These are phyloP conservation scores for Ceriops tagal DNA, from an alignment of 345 rosid species.

Conservation along the genomic window DNA sequence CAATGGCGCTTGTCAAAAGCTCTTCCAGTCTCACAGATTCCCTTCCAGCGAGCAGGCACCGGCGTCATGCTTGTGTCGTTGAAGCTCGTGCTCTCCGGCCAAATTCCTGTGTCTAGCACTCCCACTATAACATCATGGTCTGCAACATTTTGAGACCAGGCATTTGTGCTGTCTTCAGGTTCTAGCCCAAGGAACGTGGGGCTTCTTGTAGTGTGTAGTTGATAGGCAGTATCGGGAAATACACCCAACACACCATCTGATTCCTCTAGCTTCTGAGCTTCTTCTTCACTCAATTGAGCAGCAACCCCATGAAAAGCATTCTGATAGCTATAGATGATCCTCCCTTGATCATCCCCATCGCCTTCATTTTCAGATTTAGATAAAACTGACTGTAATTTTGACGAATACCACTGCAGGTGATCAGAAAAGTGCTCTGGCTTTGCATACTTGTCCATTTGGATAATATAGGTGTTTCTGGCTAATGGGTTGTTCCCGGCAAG, in stretches of 20 bases:
- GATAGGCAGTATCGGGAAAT: slow-evolving; percentile 23
- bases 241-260: slow-evolving; percentile 25
- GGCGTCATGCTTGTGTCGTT: slow-evolving; percentile 27
- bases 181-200: slow-evolving; percentile 26
- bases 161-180: slow-evolving; percentile 16
- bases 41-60: slow-evolving; percentile 25
- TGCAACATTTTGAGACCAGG: slow-evolving; percentile 17
- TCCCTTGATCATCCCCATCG: slow-evolving; percentile 32
- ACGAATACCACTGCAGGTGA: slow-evolving; percentile 76
- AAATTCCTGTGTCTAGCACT: slow-evolving; percentile 26
- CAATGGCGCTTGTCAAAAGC: slow-evolving; percentile 21
- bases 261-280: slow-evolving; percentile 21
- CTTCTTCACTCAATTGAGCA: slow-evolving; percentile 24
- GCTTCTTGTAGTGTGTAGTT: slow-evolving; percentile 31
- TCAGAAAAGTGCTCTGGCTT: slow-evolving; percentile 57
- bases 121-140: slow-evolving; percentile 29
- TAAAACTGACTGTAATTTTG: slow-evolving; percentile 50
- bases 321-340: slow-evolving; percentile 43
- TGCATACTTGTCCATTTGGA: slow-evolving; percentile 83
- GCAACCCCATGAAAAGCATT: slow-evolving; percentile 27
- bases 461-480: slow-evolving; percentile 57
- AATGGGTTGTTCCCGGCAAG: slow-evolving; percentile 21
- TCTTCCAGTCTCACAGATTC: slow-evolving; percentile 27
- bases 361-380: slow-evolving; percentile 27
- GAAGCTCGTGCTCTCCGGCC: slow-evolving; percentile 34